phyloP scores from a whole-genome alignment of 148 eudicot species.

The Camellia japonica region DNA sequence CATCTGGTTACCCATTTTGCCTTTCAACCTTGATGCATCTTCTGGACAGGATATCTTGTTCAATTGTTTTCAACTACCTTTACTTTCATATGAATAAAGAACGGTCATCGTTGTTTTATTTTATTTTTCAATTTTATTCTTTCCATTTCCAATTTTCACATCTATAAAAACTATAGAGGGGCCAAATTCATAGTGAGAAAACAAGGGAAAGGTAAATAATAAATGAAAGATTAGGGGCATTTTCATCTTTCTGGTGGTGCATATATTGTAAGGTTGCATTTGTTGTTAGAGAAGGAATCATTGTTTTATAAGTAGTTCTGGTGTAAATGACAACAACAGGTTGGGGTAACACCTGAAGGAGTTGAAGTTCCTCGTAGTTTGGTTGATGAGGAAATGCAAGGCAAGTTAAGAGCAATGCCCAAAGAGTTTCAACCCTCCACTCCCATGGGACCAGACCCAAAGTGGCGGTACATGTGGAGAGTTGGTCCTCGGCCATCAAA shows the following conservation, averaged over 20 bases:
- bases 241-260: neutral
- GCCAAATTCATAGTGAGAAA: neutral
- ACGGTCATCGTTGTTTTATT: neutral
- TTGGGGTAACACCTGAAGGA: constrained; percentile 99
- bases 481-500: constrained; percentile 79
- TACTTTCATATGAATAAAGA: neutral
- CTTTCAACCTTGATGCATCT: neutral
- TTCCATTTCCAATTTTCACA: neutral
- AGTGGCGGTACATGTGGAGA: constrained; percentile 99
- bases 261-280: neutral
- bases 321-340: constrained; percentile 38
- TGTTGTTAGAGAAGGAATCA: neutral
- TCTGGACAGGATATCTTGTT: no score
- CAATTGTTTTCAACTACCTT: neutral
- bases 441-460: constrained; percentile 92
- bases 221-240: neutral
- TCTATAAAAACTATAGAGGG: neutral
- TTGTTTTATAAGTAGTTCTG: neutral
- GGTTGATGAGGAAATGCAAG: constrained; percentile 80
- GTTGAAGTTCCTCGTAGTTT: constrained; percentile 96
- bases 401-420: constrained; percentile 64
- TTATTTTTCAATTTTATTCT: neutral
- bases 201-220: neutral
- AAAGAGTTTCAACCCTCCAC: constrained; percentile 55
- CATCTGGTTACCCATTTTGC: neutral